phyloP scores from a whole-genome alignment of 768 basidiomycete genomes.

The Russula earlei region DNA sequence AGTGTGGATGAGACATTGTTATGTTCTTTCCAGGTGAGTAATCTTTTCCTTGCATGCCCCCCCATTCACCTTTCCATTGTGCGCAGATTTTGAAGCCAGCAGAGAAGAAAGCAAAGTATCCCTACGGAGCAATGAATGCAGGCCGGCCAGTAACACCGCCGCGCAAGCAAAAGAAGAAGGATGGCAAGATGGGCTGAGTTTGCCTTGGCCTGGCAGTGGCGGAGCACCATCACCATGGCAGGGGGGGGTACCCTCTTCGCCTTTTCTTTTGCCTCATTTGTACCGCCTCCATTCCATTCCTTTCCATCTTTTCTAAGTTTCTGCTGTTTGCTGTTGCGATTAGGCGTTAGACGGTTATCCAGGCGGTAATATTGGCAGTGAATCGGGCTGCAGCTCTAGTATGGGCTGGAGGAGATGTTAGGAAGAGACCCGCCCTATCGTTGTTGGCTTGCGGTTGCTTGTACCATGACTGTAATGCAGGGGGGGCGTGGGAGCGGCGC shows the following conservation, averaged over 20 bases:
- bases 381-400: constrained; percentile 14
- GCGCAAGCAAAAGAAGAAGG: constrained; percentile 97
- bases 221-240: constrained; percentile 5
- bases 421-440: constrained; percentile 9
- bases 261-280: constrained; percentile 9
- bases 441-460: constrained; percentile 8
- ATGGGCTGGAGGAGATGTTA: constrained; percentile 10
- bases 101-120: constrained; percentile 95
- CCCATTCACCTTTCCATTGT: background rate
- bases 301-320: constrained; percentile 14
- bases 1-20: constrained; percentile 95
- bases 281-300: constrained; percentile 15
- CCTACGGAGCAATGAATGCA: constrained; percentile 80
- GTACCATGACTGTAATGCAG: constrained; percentile 18
- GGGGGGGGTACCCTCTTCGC: background rate
- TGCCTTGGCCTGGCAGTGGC: background rate
- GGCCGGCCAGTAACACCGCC: constrained; percentile 89
- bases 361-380: constrained; percentile 17
- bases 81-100: constrained; percentile 93
- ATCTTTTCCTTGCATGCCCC: background rate
- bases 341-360: constrained; percentile 19
- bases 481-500: constrained; percentile 6
- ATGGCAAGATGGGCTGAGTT: constrained; percentile 50
- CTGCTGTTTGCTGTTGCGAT: constrained; percentile 17
- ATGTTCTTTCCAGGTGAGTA: constrained; percentile 89